These are phyloP conservation scores for Beauveria pseudobassiana DNA, from an alignment of 2,329 filamentous ascomycete species.

Conservation along the genomic window DNA sequence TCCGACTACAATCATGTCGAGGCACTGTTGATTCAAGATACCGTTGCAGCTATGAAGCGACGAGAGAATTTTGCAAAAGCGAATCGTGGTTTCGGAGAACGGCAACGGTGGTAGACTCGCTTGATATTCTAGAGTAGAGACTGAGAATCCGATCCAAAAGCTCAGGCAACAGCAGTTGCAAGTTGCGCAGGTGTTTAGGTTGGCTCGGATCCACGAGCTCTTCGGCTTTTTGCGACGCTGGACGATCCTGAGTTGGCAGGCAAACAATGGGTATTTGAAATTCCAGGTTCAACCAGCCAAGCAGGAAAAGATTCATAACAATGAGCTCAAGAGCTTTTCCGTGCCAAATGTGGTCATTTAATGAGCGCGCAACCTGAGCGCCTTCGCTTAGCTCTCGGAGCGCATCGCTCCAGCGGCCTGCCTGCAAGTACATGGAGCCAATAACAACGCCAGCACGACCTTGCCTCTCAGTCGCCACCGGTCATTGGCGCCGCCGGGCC, in stretches of 20 bases:
- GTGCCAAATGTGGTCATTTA: conserved; percentile 95
- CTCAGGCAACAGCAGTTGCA: conserved; percentile 60
- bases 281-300: conserved; percentile 76
- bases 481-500: conserved; percentile 63
- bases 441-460: conserved; percentile 72
- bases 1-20: conserved; percentile 60
- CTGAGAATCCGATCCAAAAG: conserved; percentile 66
- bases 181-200: conserved; percentile 44
- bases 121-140: conserved; percentile 63
- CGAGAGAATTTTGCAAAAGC: conserved; percentile 63
- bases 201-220: conserved; percentile 33
- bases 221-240: conserved; percentile 24
- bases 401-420: conserved; percentile 85
- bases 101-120: conserved; percentile 63
- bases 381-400: conserved; percentile 76
- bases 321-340: conserved; percentile 90
- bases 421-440: conserved; percentile 79
- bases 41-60: conserved; percentile 60
- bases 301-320: conserved; percentile 70
- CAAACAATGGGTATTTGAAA: conserved; percentile 65
- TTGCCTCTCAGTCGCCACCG: conserved; percentile 71
- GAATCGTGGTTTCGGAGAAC: conserved; percentile 64
- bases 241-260: conserved; percentile 40
- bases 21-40: conserved; percentile 48
- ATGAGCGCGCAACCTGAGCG: conserved; percentile 65